These are phyloP conservation scores for Crotalaria pallida DNA, from an alignment of 306 rosid genomes.

Conservation along the genomic window DNA sequence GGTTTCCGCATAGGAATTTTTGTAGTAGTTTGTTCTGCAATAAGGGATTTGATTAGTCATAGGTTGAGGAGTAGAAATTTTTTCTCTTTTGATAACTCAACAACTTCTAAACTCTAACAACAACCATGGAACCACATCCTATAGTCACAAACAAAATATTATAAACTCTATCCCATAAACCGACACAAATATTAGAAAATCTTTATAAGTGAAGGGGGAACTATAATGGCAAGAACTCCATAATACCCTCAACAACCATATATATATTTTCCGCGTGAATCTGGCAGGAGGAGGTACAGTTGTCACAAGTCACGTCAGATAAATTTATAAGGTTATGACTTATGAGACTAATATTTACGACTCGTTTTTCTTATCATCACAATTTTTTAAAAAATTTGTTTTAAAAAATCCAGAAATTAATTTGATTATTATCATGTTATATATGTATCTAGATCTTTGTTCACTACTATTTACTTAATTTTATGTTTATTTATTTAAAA, in stretches of 20 bases:
- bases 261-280: slow-evolving; percentile 34
- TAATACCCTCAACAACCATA: slow-evolving; percentile 32
- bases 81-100: not conserved
- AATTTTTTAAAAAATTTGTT: too few relatives aligned
- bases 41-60: slow-evolving; percentile 35
- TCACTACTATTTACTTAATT: too few relatives aligned
- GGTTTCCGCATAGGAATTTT: not conserved
- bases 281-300: slow-evolving; percentile 48
- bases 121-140: not conserved
- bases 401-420: too few relatives aligned
- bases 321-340: too few relatives aligned
- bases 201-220: not conserved
- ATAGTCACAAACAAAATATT: not conserved
- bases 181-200: slow-evolving; percentile 4
- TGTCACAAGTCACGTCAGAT: slow-evolving; percentile 39
- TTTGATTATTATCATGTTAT: too few relatives aligned
- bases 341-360: not conserved
- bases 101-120: not conserved
- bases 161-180: slow-evolving; percentile 11
- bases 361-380: too few relatives aligned
- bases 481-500: too few relatives aligned
- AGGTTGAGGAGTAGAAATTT: slow-evolving; percentile 23
- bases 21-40: not conserved
- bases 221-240: not conserved
- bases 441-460: too few relatives aligned